A percentile compares a stretch with the other conserved stretches of the same genome.
Conservation (phyloP, 1,284 basidiomycete species). For the Sanguinoderma infundibulare region DNA sequence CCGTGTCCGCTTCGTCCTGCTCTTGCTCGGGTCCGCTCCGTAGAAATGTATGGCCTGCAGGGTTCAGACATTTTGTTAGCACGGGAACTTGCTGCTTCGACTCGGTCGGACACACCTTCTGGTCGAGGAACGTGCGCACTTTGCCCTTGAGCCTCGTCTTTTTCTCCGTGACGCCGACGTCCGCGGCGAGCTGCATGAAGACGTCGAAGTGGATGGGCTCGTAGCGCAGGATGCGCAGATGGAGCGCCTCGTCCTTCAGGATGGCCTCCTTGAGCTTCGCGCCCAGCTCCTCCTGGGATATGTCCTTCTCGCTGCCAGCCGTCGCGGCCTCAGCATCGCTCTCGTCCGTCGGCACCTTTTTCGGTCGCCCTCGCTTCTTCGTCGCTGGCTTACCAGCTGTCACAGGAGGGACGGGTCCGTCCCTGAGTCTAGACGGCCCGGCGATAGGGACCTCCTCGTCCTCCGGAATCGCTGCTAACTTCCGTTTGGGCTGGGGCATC, state of each 20-base stretch:
- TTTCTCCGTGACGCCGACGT: slow-evolving; percentile 34
- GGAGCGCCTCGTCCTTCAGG: slow-evolving; percentile 47
- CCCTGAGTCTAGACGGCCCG: background rate
- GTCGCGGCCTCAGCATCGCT: slow-evolving; percentile 13
- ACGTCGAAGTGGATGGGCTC: slow-evolving; percentile 69
- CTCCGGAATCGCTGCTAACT: slow-evolving; percentile 9
- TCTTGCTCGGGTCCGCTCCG: slow-evolving; percentile 38
- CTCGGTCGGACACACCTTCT: slow-evolving; percentile 44
- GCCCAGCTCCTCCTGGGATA: slow-evolving; percentile 40
- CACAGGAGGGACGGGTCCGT: background rate
- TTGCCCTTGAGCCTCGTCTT: slow-evolving; percentile 38
- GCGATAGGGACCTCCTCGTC: slow-evolving; percentile 1
- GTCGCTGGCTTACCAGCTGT: slow-evolving; percentile 19
- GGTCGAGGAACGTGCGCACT: slow-evolving; percentile 60
- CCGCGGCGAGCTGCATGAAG: slow-evolving; percentile 46
- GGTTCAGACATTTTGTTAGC: background rate
- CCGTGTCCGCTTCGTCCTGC: slow-evolving; percentile 28
- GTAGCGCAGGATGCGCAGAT: slow-evolving; percentile 62
- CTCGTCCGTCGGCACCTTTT: slow-evolving; percentile 17
- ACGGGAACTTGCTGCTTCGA: background rate
- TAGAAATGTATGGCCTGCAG: slow-evolving; percentile 58
- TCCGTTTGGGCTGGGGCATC: background rate
- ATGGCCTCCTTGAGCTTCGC: slow-evolving; percentile 47
- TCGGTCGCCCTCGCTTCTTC: slow-evolving; percentile 21
- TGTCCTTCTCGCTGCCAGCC: slow-evolving; percentile 25